Evolutionary conservation across 148 eudicot species (phyloP), one percentile per base, ranked within the genome.

Genomic region (Rhododendron kiyosumense): DNA sequence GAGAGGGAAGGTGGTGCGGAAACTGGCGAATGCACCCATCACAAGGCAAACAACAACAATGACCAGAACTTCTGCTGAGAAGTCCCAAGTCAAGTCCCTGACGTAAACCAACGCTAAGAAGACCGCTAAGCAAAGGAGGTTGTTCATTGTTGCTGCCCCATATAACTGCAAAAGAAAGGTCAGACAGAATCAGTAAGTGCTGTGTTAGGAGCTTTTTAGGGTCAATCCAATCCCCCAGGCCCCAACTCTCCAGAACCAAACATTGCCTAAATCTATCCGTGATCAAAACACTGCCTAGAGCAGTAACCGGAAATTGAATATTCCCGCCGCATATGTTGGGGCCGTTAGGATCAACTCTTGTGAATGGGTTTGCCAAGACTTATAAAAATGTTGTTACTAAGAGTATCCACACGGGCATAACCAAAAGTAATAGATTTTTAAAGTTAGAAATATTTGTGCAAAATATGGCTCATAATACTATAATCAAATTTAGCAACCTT

Each of bases 111-210:
- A 82, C 11, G 87, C 91, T 49, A 92, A 59, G 83, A 92, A 89
- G 17, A 90, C 91, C 1, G 91, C 86, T 36, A 92, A 81, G 78
- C 89, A 90, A 13, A 92, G 83, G 32, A 86, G 81, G 43, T 92
- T 92, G 88, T 92, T 92, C 94, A 92, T 92, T 2, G 92, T 90
- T 43, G 85, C 92, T 28, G 91, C 86, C 32, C 89, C 92, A n/a
- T 90, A 92, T 73, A 92, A 51, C 94, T 92, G 90, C 71, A 89
- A 54, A 3, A 52, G n/a, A 36, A 51, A 79, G 86, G 2, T 51
- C 83, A 3, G 4, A 61, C 13, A 59, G 54, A 26, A 81, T 26
- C 65, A 57, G 48, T 71, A 26, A 51, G 22, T 26, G 15, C 74
- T 67, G 32, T 10, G 28, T 26, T 11, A 26, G 5, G 73, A 26